Conservation (phyloP, 2,329 filamentous ascomycete species). For the Xylaria sp. region DNA sequence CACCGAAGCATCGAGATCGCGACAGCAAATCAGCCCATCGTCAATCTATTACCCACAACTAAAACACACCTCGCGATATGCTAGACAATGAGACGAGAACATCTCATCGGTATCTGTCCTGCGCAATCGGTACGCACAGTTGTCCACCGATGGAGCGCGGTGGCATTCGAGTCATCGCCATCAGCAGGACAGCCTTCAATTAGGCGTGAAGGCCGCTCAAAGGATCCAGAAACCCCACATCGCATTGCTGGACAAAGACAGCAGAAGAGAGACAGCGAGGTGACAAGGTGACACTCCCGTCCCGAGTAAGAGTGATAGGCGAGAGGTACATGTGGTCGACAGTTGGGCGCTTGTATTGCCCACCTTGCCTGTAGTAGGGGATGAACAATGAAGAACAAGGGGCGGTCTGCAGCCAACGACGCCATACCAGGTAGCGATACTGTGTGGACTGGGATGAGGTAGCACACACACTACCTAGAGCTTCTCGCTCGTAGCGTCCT, state of each 20-base stretch:
- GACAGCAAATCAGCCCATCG: constrained; percentile 9
- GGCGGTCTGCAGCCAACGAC: constrained; percentile 33
- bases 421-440: constrained; percentile 9
- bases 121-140: constrained; percentile 1
- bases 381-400: constrained; percentile 25
- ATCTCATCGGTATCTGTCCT: constrained; percentile 4
- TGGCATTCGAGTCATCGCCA: constrained; percentile 27
- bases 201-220: constrained; percentile 18
- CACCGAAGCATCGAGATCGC: constrained; percentile 17
- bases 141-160: background rate
- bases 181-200: constrained; percentile 15
- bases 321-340: constrained; percentile 24
- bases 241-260: constrained; percentile 7
- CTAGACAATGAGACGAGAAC: constrained; percentile 14
- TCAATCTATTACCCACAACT: constrained; percentile 8
- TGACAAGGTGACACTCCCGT: constrained; percentile 19
- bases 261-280: constrained; percentile 5
- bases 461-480: background rate
- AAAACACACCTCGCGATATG: constrained; percentile 19
- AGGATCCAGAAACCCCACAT: constrained; percentile 33
- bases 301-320: background rate
- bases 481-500: background rate
- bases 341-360: constrained; percentile 12
- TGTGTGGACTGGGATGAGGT: constrained; percentile 29
- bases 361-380: background rate